These are phyloP conservation scores for Macrotyloma uniflorum DNA, from an alignment of 306 rosid genomes.

Conservation along the genomic window DNA sequence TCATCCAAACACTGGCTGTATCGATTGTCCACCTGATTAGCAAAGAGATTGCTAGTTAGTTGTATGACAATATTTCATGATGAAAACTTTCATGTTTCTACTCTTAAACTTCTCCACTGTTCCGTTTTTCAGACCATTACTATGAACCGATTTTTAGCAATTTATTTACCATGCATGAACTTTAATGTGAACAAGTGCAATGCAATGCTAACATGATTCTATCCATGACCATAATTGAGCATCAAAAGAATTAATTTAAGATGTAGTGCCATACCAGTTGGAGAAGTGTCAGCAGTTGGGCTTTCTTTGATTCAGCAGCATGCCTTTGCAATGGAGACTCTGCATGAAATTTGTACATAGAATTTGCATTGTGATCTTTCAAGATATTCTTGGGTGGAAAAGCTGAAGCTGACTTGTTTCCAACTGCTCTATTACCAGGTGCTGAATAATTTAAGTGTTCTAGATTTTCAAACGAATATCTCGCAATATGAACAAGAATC, in stretches of 20 bases:
- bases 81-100: neutral
- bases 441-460: slow-evolving; percentile 45
- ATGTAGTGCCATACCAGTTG: slow-evolving; percentile 58
- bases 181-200: neutral
- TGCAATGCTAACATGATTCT: neutral
- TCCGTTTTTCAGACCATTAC: neutral
- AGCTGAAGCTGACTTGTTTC: slow-evolving; percentile 25
- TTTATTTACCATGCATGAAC: slow-evolving; percentile 6
- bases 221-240: neutral
- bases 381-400: slow-evolving; percentile 8
- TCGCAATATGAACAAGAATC: slow-evolving; percentile 72
- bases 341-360: slow-evolving; percentile 32
- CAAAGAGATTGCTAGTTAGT: neutral
- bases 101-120: neutral
- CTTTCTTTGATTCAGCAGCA: slow-evolving; percentile 57
- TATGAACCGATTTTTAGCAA: neutral
- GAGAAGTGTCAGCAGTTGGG: slow-evolving; percentile 61
- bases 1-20: slow-evolving; percentile 77
- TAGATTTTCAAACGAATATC: slow-evolving; percentile 57
- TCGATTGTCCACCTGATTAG: slow-evolving; percentile 66
- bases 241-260: slow-evolving; percentile 15
- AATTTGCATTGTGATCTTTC: slow-evolving; percentile 32
- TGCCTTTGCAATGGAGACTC: slow-evolving; percentile 46
- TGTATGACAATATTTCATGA: neutral
- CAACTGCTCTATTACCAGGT: slow-evolving; percentile 29